These are phyloP conservation scores for Lasiodiplodia hormozganensis DNA, from an alignment of 2,329 filamentous ascomycete genomes.

Conservation along the genomic window DNA sequence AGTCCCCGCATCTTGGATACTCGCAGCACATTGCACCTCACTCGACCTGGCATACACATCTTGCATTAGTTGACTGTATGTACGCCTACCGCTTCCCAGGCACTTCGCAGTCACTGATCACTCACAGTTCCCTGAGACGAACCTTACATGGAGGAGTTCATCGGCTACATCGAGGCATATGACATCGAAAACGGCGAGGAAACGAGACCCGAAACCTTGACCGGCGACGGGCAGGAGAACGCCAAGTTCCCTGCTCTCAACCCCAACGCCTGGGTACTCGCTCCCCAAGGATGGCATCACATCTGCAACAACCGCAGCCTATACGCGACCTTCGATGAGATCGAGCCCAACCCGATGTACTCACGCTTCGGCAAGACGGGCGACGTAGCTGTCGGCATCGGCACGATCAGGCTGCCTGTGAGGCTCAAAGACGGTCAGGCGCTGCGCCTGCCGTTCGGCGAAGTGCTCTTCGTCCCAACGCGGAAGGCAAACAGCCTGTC, in stretches of 20 bases:
- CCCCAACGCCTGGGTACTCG: constrained; percentile 18
- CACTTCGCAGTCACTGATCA: neutral
- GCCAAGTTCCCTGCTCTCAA: constrained; percentile 18
- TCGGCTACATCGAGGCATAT: constrained; percentile 21
- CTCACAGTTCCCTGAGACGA: neutral
- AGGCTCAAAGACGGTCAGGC: constrained; percentile 2
- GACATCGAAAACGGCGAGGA: constrained; percentile 14
- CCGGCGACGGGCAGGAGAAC: constrained; percentile 14
- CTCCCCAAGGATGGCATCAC: constrained; percentile 25
- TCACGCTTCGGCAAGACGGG: constrained; percentile 15
- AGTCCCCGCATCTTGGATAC: constrained; percentile 14
- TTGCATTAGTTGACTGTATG: neutral
- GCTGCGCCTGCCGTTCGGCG: constrained; percentile 18
- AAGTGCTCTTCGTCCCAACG: constrained; percentile 18
- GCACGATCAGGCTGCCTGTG: constrained; percentile 8
- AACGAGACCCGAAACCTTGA: neutral
- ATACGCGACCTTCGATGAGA: constrained; percentile 7
- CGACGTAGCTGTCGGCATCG: constrained; percentile 14
- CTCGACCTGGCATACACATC: neutral
- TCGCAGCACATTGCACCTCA: neutral
- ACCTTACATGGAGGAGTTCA: constrained; percentile 23
- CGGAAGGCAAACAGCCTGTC: constrained; percentile 24
- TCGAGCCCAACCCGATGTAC: constrained; percentile 13
- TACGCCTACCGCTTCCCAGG: too few relatives aligned
- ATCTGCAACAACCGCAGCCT: constrained; percentile 25